phyloP scores from a whole-genome alignment of 352 stramenopile genomes.

The Globisporangium paroecandrum region DNA sequence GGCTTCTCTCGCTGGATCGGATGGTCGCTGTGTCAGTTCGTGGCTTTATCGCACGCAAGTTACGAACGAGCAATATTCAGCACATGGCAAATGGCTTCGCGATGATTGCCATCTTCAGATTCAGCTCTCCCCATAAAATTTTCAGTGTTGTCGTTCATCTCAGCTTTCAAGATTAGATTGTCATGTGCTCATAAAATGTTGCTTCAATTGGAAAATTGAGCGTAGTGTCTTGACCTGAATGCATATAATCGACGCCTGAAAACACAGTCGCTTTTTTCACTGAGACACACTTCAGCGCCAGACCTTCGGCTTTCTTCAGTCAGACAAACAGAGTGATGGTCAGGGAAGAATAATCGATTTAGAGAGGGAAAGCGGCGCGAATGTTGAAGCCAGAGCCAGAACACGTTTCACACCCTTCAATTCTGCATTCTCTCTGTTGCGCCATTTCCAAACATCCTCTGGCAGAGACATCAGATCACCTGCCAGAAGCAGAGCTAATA shows the following conservation, averaged over 20 bases:
- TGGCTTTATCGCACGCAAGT: neutral
- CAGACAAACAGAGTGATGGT: slow-evolving; percentile 4
- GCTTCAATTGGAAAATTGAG: neutral
- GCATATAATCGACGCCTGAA: neutral
- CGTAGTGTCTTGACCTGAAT: neutral
- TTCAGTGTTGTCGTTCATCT: neutral
- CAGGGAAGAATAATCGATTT: slow-evolving; percentile 4
- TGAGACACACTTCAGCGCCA: neutral
- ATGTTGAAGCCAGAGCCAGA: slow-evolving; percentile 10
- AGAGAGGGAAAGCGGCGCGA: neutral
- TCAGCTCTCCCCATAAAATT: neutral
- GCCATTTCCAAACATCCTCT: neutral
- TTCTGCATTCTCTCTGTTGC: slow-evolving; percentile 8
- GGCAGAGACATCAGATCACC: neutral
- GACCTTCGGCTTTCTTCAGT: neutral
- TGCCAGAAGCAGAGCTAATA: neutral
- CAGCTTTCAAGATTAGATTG: neutral
- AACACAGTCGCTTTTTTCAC: neutral
- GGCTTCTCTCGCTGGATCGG: neutral
- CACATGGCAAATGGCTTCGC: neutral
- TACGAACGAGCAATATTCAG: neutral
- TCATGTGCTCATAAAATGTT: neutral
- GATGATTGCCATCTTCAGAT: neutral
- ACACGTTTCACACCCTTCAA: neutral
- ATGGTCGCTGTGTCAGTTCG: neutral